Conservation (phyloP, 441 rosid genomes). For the Croton laevigatus region DNA sequence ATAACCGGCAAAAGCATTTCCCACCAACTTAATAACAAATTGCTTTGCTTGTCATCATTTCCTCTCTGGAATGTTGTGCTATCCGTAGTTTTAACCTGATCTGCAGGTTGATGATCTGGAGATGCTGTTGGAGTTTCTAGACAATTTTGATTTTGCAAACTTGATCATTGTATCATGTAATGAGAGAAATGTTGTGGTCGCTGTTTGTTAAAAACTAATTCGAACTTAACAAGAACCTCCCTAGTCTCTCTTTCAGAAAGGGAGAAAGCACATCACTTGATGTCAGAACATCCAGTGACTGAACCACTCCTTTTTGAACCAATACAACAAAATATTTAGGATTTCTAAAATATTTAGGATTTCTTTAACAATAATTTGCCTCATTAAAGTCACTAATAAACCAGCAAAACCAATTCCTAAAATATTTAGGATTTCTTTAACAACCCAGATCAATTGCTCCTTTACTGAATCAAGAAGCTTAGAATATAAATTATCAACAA, state of each 20-base stretch:
- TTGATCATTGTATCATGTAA: conserved; percentile 14
- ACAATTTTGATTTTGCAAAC: conserved; percentile 22
- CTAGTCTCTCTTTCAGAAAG: conserved; percentile 51
- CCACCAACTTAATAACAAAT: too few relatives aligned
- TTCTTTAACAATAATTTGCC: conserved; percentile 64
- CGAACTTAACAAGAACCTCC: conserved; percentile 27
- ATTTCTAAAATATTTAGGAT: too few relatives aligned
- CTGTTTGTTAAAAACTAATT: conserved; percentile 21
- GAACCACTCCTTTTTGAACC: conserved; percentile 62
- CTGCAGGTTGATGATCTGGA: conserved; percentile 13
- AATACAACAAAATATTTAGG: conserved; percentile 46
- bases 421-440: conserved; percentile 62
- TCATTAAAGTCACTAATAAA: conserved; percentile 49
- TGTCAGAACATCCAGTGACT: conserved; percentile 48
- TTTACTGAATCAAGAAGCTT: conserved; percentile 59
- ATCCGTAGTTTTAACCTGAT: conserved; percentile 7
- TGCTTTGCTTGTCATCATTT: too few relatives aligned
- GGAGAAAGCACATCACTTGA: conserved; percentile 44
- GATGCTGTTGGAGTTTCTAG: conserved; percentile 20
- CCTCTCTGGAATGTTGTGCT: too few relatives aligned
- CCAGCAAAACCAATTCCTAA: conserved; percentile 56
- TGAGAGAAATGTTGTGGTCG: conserved; percentile 18
- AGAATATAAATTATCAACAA: conserved; percentile 49
- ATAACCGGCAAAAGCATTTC: too few relatives aligned
- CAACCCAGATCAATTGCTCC: conserved; percentile 62